Evolutionary conservation across 352 stramenopile genomes (phyloP).

Genomic region (Peronospora destructor): DNA sequence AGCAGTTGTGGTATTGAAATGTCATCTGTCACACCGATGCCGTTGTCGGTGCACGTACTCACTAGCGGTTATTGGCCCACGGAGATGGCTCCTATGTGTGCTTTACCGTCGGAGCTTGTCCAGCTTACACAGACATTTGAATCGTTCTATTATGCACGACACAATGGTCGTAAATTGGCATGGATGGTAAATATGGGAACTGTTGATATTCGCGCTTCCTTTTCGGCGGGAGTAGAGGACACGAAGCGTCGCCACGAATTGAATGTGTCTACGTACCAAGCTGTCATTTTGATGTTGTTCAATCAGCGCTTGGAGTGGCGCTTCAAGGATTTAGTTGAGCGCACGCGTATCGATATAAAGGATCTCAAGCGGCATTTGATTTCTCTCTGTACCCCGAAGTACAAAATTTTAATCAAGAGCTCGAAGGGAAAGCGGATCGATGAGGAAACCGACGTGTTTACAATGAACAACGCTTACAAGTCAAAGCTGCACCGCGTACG

Average conservation of each 20-base stretch:
- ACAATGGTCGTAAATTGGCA: slow-evolving; percentile 92
- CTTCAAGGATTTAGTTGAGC: slow-evolving; percentile 87
- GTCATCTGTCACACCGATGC: slow-evolving; percentile 15
- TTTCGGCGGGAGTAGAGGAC: slow-evolving; percentile 57
- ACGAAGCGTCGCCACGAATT: slow-evolving; percentile 88
- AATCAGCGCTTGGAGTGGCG: slow-evolving; percentile 81
- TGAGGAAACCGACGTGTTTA: slow-evolving; percentile 90
- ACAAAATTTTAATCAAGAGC: slow-evolving; percentile 95
- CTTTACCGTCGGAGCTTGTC: slow-evolving; percentile 74
- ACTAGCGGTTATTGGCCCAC: slow-evolving; percentile 86
- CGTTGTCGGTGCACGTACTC: slow-evolving; percentile 70
- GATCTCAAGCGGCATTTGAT: slow-evolving; percentile 94
- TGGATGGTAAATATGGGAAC: slow-evolving; percentile 93
- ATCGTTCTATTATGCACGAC: slow-evolving; percentile 90
- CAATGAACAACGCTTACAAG: slow-evolving; percentile 92
- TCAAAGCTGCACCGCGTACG: slow-evolving; percentile 87
- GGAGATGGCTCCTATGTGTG: slow-evolving; percentile 76
- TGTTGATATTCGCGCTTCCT: slow-evolving; percentile 89
- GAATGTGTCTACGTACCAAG: slow-evolving; percentile 97
- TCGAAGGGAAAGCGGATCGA: slow-evolving; percentile 96
- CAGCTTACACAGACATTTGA: slow-evolving; percentile 86
- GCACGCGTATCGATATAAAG: slow-evolving; percentile 83
- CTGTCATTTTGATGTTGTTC: slow-evolving; percentile 97
- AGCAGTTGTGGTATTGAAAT: slow-evolving; percentile 16
- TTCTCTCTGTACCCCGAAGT: slow-evolving; percentile 96